Base-by-base conservation (phyloP, 1,139 yeast species). In the Magnusiomyces fungicola region DNA sequence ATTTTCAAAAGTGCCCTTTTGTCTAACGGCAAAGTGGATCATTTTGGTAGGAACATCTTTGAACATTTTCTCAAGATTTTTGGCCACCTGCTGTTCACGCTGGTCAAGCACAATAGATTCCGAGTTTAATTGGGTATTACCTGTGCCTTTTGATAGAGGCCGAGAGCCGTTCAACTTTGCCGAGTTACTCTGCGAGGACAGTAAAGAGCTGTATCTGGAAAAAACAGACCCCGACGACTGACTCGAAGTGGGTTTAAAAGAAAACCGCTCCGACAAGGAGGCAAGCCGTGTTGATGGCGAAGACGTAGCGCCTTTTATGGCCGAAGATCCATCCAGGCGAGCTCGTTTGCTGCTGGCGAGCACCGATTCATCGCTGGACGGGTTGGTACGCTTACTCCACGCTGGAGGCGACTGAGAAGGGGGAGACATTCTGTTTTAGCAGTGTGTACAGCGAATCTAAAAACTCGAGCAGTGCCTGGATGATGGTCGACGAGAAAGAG, bases 1-100 rank as follows among this genome's bases (percentile, higher is more conserved):
- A 30, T 57, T 65, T 41, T 68, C 69, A 50, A 59, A 65, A 16
- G 68, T 66, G 39, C 58, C 59, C 43, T 62, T 58, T n/a, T 62
- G 57, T 43, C 63, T 59, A 29, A 66, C 65, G 1, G 71, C 70
- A 18, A 63, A 53, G 29, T 56, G 52, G 46, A 67, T 55, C 50
- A 60, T 59, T 12, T 59, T 58, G 19, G 57, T 55, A 9, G 66
- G 57, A 29, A 60, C 57, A 19, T 55, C 55, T 25, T 65, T 65
- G 54, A 64, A 67, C 42, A 60, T 58, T 34, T 45, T 53, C 46
- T 58, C 59, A 48, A 66, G 57, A 32, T 56, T 56, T 12, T 52
- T 43, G 22, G 53, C 55, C 19, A 59, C 53, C n/a, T 53, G 45
- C 32, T 49, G 34, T 24, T 52, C 52, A 25, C 53, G 54, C 14